phyloP scores from a whole-genome alignment of 768 basidiomycete genomes.

The Inosperma sp. region DNA sequence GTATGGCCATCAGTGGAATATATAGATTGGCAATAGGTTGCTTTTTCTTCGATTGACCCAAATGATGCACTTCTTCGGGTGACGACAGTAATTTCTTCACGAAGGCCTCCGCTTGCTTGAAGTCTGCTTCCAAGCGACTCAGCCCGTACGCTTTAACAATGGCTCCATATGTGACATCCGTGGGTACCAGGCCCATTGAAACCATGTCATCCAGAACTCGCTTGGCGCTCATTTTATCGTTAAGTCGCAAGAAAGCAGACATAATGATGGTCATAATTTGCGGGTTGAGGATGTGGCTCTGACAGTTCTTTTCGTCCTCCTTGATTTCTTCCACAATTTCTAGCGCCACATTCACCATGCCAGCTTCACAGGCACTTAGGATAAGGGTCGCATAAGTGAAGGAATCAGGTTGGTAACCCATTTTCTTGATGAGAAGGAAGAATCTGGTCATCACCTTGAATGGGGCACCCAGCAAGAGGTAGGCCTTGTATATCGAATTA shows the following conservation, averaged over 20 bases:
- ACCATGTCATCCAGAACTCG: slow-evolving; percentile 70
- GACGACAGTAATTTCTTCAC: slow-evolving; percentile 44
- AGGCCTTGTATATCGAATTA: slow-evolving; percentile 80
- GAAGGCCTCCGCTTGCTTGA: slow-evolving; percentile 64
- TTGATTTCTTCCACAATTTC: slow-evolving; percentile 71
- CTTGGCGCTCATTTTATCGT: slow-evolving; percentile 52
- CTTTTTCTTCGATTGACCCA: slow-evolving; percentile 34
- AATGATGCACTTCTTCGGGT: slow-evolving; percentile 31
- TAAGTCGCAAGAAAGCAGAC: slow-evolving; percentile 59
- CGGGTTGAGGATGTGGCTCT: slow-evolving; percentile 41
- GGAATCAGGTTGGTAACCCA: slow-evolving; percentile 51
- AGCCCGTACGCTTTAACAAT: slow-evolving; percentile 62
- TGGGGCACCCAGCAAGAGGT: slow-evolving; percentile 76
- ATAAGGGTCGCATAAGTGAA: slow-evolving; percentile 71
- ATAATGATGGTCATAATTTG: slow-evolving; percentile 74
- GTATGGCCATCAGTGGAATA: slow-evolving; percentile 54
- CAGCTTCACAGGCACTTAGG: slow-evolving; percentile 75
- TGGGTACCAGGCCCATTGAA: slow-evolving; percentile 58
- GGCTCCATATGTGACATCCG: slow-evolving; percentile 59
- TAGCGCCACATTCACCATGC: slow-evolving; percentile 56
- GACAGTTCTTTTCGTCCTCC: slow-evolving; percentile 33
- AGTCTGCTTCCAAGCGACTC: slow-evolving; percentile 43
- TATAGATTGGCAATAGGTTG: slow-evolving; percentile 39
- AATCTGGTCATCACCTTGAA: slow-evolving; percentile 56
- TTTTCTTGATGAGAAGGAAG: slow-evolving; percentile 51